Evolutionary conservation across 2,329 filamentous ascomycete species (phyloP), one percentile per base, ranked within the genome.

Genomic region (Ophiostoma pallidulum): DNA sequence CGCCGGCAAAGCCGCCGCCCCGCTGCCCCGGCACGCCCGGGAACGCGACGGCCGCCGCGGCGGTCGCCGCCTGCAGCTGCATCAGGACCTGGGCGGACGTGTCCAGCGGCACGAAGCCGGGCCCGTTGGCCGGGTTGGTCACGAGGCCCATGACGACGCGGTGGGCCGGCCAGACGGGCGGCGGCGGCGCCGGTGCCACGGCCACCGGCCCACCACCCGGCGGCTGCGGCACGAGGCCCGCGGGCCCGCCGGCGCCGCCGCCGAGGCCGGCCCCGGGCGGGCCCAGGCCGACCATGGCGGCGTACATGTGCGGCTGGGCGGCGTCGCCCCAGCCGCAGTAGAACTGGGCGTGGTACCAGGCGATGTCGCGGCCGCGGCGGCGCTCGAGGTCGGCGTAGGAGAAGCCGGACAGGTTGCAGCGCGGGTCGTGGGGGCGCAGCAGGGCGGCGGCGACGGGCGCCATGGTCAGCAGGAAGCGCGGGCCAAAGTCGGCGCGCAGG

Each of bases 291-390:
- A 78, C 55, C 44, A 78, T 71, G 42, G 62, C 55, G 47, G 77
- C 69, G 58, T 75, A 80, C 60, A 71, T 67, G 35, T 60, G 47
- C 0, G 73, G 64, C 24, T 59, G 69, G 39, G 58, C 62, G 51
- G 73, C 66, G 54, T 73, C 71, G 8, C 87, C 87, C 82, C 87
- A 96, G 2, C 88, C 88, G 60, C 86, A 92, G 71, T 96, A 96
- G 65, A 95, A 94, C 60, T 96, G 90, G 6, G 83, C 51, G 60
- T 95, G 95, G 64, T 95, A 95, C 79, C 88, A 96, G 3, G 74
- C 73, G 24, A 95, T 84, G 1, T 82, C 82, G 6, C 78, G 9
- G 41, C 36, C 36, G 20, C 12, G 12, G 31, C 72, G 62, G 78
- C 73, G 10, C 74, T 71, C 61, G 94, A 96, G 73, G 10, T 80